phyloP scores from a whole-genome alignment of 495 filamentous ascomycete species.

The Talaromyces stipitatus region DNA sequence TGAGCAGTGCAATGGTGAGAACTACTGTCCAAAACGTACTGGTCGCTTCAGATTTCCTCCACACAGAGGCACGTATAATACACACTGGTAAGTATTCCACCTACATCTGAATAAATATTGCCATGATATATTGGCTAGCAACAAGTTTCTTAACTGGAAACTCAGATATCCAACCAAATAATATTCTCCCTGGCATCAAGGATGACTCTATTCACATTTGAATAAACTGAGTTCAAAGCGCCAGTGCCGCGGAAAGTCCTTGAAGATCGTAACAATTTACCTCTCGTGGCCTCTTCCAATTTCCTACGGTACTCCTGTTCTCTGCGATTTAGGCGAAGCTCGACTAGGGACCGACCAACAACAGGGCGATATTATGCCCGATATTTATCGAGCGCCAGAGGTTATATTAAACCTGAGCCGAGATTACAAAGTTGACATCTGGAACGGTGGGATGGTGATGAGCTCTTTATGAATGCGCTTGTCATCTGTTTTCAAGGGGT shows the following conservation, averaged over 20 bases:
- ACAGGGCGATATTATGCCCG: slow-evolving; percentile 21
- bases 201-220: slow-evolving; percentile 20
- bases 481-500: neutral
- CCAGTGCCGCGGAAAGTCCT: slow-evolving; percentile 20
- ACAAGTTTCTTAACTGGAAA: slow-evolving; percentile 4
- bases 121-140: too few relatives aligned
- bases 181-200: slow-evolving; percentile 23
- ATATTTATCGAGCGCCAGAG: slow-evolving; percentile 35
- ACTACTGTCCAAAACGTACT: slow-evolving; percentile 21
- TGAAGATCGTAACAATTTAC: slow-evolving; percentile 16
- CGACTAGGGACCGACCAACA: slow-evolving; percentile 20
- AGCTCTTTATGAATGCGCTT: slow-evolving; percentile 3
- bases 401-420: slow-evolving; percentile 29
- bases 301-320: slow-evolving; percentile 12
- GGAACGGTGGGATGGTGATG: slow-evolving; percentile 39
- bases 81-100: slow-evolving; percentile 31
- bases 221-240: slow-evolving; percentile 16
- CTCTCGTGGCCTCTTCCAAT: slow-evolving; percentile 16
- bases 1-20: slow-evolving; percentile 13
- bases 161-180: slow-evolving; percentile 20
- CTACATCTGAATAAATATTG: neutral
- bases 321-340: slow-evolving; percentile 25
- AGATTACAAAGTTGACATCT: slow-evolving; percentile 34
- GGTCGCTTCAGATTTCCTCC: slow-evolving; percentile 32
- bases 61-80: slow-evolving; percentile 31